Conservation (phyloP, 345 rosid species). For the Melaleuca quinquenervia region DNA sequence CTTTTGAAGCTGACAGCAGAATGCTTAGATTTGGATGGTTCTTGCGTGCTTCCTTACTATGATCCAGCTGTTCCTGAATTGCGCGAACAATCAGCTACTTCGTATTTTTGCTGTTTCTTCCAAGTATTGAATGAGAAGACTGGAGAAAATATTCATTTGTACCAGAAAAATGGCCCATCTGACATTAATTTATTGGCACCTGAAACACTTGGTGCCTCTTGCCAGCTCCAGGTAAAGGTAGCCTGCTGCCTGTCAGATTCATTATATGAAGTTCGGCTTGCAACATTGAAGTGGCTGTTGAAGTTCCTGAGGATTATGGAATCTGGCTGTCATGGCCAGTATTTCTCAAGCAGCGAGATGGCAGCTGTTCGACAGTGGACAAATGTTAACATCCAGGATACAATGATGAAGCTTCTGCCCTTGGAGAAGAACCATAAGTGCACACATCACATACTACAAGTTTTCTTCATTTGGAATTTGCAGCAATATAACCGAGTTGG, state of each 20-base stretch:
- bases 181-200: conserved; percentile 3
- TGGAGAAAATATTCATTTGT: conserved; percentile 22
- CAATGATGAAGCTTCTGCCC: conserved; percentile 44
- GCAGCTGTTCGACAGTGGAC: conserved; percentile 52
- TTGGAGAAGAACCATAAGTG: conserved; percentile 66
- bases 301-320: conserved; percentile 46
- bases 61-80: conserved; percentile 82
- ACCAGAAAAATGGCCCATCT: conserved; percentile 9
- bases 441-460: conserved; percentile 56
- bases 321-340: conserved; percentile 11
- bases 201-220: conserved; percentile 21
- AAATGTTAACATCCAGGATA: conserved; percentile 44
- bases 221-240: conserved; percentile 44
- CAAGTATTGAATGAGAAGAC: conserved; percentile 44
- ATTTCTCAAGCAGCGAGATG: conserved; percentile 20
- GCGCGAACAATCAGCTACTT: conserved; percentile 63
- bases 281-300: conserved; percentile 79
- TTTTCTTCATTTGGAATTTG: conserved; percentile 73
- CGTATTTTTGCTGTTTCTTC: conserved; percentile 72
- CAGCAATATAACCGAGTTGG: conserved; percentile 36
- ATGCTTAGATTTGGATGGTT: conserved; percentile 54
- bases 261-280: conserved; percentile 81
- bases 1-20: conserved; percentile 55
- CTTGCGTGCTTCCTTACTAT: conserved; percentile 46
- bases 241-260: conserved; percentile 54